phyloP scores from a whole-genome alignment of 176 grass and related monocot species.

The Rhipidocladum racemiflorum region DNA sequence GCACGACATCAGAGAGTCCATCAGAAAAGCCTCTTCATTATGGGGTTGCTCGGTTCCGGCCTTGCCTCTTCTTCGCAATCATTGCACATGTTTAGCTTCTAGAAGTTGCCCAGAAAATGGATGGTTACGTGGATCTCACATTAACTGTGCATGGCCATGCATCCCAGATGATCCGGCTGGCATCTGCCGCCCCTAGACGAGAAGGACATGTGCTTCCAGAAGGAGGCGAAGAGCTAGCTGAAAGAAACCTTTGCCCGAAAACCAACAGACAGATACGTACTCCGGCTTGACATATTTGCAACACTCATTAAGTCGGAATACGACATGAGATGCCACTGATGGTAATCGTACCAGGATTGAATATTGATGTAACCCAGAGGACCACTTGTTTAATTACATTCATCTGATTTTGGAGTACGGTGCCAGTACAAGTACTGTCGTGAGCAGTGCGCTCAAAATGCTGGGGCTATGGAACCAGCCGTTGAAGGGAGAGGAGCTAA shows the following conservation, averaged over 20 bases:
- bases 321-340: background rate
- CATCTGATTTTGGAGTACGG: background rate
- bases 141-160: conserved; percentile 19
- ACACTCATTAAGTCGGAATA: no score
- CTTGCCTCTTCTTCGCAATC: background rate
- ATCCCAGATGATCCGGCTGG: conserved; percentile 13
- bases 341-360: no score
- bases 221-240: background rate
- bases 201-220: conserved; percentile 28
- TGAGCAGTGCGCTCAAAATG: no score
- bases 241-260: conserved; percentile 8
- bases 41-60: background rate
- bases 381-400: background rate
- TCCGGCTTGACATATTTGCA: no score
- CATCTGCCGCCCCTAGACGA: background rate
- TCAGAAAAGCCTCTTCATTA: background rate
- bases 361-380: background rate
- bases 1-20: no score
- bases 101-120: background rate
- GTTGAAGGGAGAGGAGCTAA: no score
- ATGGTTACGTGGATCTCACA: conserved; percentile 11
- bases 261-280: no score
- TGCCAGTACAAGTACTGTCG: no score
- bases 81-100: conserved; percentile 25
- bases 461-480: no score